Evolutionary conservation across 345 rosid species (phyloP), one percentile per base, ranked within the genome.

Genomic region (Eucalyptus guilfoylei): DNA sequence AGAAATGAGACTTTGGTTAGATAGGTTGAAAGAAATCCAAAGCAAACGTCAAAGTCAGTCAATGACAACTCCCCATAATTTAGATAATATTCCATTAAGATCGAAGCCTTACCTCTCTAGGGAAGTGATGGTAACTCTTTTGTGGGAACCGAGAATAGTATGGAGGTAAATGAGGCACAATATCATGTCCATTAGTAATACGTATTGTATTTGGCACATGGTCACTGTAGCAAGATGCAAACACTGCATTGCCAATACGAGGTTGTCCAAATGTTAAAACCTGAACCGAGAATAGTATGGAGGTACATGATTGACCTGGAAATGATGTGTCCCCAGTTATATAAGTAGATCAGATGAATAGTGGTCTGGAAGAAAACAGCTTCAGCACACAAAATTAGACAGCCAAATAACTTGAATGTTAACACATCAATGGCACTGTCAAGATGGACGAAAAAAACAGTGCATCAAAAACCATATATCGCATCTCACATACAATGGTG

Each of bases 51-150:
- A 28, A 28, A 60, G 28, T 60, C 67, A 28, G 15, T 60, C 15
- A 28, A 15, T 2, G 0, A 60, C 67, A 60, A 28, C 4, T 62
- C 9, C 69, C 64, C 17, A 10, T 62, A 62, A 62, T 30, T 13
- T 62, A 62, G 14, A 12, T 30, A 34, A 58, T 26, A 58, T 58
- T 26, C 14, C 14, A 9, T 58, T 0, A 10, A 58, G 64, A 62
- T 62, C 34, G 13, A 62, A 62, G 72, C 34, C 28, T 89, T 94
- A 97, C 99, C 98, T 97, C 99, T 92, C 95, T 94, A 37, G 98
- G 96, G 92, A 97, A 96, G 94, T 97, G 99, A 89, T 97, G 99
- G 92, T 96, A 97, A 15, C 99, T 97, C 95, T 96, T 97, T 8
- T 92, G 49, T 40, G 97, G 97, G 92, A 96, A 96, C 89, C 86